Percentiles rank a stretch among this genome's conserved stretches.
phyloP scores from a whole-genome alignment of 257 asterid species.

The Nicotiana undulata region DNA sequence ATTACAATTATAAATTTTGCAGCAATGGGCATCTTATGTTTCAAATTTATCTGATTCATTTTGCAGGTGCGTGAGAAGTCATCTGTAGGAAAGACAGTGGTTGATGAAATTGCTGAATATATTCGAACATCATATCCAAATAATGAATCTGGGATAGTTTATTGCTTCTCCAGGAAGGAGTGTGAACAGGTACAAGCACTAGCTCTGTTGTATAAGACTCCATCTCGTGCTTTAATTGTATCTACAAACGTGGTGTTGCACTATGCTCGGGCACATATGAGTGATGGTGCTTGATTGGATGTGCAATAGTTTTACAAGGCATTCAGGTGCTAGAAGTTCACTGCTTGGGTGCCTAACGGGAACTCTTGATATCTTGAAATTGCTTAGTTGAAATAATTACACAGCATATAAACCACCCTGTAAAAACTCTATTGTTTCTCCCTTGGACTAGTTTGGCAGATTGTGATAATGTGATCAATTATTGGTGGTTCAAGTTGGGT shows the following conservation, averaged over 20 bases:
- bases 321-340: background rate
- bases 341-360: background rate
- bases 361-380: background rate
- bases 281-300: background rate
- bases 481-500: background rate
- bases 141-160: slow-evolving; percentile 93
- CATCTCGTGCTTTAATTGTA: background rate
- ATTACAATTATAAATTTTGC: background rate
- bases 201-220: background rate
- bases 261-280: background rate
- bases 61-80: slow-evolving; percentile 79
- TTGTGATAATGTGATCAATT: background rate
- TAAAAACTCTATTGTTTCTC: background rate
- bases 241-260: background rate
- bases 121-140: slow-evolving; percentile 72
- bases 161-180: slow-evolving; percentile 96
- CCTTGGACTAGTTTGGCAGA: background rate
- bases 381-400: background rate
- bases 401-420: background rate
- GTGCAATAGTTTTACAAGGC: background rate
- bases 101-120: slow-evolving; percentile 81
- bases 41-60: slow-evolving; percentile 5
- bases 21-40: background rate
- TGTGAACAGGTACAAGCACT: slow-evolving; percentile 71
- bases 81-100: slow-evolving; percentile 58